These are phyloP conservation scores for Serendipita sp. DNA, from an alignment of 1,284 basidiomycete genomes.

Conservation along the genomic window DNA sequence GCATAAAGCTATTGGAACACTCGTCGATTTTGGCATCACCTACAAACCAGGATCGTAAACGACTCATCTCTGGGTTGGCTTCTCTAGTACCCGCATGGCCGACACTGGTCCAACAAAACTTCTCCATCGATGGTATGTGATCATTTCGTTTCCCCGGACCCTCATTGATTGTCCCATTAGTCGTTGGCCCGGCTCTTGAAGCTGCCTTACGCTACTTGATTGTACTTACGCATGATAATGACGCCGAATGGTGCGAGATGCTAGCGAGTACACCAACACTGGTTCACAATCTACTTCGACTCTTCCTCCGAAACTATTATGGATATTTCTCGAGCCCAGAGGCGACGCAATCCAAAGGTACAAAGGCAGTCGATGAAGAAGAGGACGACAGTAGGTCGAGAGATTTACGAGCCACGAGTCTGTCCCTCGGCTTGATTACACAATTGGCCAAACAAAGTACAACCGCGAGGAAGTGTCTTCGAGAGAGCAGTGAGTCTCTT, in stretches of 20 bases:
- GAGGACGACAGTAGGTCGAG: neutral
- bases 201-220: neutral
- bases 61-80: neutral
- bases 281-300: constrained; percentile 1
- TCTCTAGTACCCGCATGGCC: neutral
- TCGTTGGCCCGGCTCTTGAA: neutral
- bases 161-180: neutral
- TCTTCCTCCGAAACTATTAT: neutral
- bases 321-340: neutral
- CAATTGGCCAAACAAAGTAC: neutral
- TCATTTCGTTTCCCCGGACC: neutral
- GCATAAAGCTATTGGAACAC: neutral
- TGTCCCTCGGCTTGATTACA: neutral
- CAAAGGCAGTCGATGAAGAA: neutral
- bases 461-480: neutral
- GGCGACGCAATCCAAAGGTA: neutral
- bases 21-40: neutral
- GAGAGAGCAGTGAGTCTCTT: neutral
- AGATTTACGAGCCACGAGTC: neutral
- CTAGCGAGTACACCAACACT: neutral
- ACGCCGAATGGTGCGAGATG: neutral
- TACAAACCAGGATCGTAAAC: neutral
- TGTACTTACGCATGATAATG: neutral
- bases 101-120: neutral
- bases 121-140: neutral